A percentile compares a stretch with the other conserved stretches of the same genome.
phyloP scores from a whole-genome alignment of 257 asterid genomes.

The Nicotiana knightiana region DNA sequence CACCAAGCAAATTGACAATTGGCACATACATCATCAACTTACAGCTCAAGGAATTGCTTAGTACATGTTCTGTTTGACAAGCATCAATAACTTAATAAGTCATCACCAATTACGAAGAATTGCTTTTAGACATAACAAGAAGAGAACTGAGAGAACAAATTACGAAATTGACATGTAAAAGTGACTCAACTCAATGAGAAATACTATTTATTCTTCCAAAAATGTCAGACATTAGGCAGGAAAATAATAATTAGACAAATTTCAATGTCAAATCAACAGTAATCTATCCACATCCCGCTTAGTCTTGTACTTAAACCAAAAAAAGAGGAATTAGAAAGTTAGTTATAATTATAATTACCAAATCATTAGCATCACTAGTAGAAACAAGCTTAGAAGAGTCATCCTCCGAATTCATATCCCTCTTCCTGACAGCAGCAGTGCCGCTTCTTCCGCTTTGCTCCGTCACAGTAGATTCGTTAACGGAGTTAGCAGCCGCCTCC shows the following conservation, averaged over 20 bases:
- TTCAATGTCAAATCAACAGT: conserved; percentile 1
- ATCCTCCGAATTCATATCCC: conserved; percentile 38
- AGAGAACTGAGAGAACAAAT: neutral
- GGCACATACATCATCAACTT: neutral
- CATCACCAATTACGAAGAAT: neutral
- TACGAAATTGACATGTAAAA: neutral
- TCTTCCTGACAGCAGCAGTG: conserved; percentile 39
- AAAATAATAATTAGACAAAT: neutral
- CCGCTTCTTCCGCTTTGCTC: conserved; percentile 49
- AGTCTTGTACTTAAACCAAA: neutral
- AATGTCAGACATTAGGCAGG: neutral
- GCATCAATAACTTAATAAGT: neutral
- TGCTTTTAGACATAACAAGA: neutral
- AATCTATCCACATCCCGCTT: neutral
- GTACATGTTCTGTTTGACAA: neutral
- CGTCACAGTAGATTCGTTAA: conserved; percentile 70
- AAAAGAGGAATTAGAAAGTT: neutral
- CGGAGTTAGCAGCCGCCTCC: conserved; percentile 27
- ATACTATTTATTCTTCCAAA: neutral
- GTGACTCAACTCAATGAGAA: neutral
- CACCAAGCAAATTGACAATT: neutral
- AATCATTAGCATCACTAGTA: conserved; percentile 38
- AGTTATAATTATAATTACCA: conserved; percentile 31
- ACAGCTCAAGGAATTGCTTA: neutral
- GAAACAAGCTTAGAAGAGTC: conserved; percentile 41